These are phyloP conservation scores for Dissophora ornata DNA, from an alignment of 192 early-diverging fungal genomes.

Conservation along the genomic window DNA sequence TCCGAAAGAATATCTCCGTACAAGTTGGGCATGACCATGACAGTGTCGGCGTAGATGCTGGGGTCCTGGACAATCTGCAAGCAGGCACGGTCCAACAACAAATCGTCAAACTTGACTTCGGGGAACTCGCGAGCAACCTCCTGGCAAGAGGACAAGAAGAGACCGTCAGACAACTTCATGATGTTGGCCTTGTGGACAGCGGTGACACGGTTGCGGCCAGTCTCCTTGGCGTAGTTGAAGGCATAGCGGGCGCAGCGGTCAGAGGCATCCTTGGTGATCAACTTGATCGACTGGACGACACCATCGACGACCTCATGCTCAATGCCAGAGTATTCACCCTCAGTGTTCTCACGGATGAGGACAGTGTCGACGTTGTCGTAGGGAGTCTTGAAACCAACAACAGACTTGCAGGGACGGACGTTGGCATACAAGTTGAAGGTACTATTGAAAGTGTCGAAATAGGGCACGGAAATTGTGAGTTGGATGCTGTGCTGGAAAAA, in stretches of 20 bases:
- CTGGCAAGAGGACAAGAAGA: constrained; percentile 93
- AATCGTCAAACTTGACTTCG: constrained; percentile 90
- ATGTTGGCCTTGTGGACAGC: constrained; percentile 99
- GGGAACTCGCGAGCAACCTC: constrained; percentile 94
- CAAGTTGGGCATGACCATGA: constrained; percentile 99
- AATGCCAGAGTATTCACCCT: constrained; percentile 99
- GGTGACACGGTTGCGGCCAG: constrained; percentile 93
- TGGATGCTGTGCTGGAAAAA: too few relatives aligned
- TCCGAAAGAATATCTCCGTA: constrained; percentile 99
- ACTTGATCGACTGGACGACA: constrained; percentile 99
- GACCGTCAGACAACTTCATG: constrained; percentile 96
- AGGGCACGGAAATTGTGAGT: neutral
- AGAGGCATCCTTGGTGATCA: constrained; percentile 96
- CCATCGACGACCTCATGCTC: constrained; percentile 96
- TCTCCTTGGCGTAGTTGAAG: constrained; percentile 90
- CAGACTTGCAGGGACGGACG: constrained; percentile 97
- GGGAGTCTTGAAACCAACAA: constrained; percentile 95
- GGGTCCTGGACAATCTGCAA: constrained; percentile 94
- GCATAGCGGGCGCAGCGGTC: constrained; percentile 94
- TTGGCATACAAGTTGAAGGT: constrained; percentile 99
- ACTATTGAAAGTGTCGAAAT: constrained; percentile 40
- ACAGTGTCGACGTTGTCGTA: constrained; percentile 98
- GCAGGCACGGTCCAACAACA: constrained; percentile 94
- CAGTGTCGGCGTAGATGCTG: constrained; percentile 85
- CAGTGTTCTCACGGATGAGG: constrained; percentile 99